These are phyloP conservation scores for Petunia hybrid DNA, from an alignment of 305 asterid species.

Conservation along the genomic window DNA sequence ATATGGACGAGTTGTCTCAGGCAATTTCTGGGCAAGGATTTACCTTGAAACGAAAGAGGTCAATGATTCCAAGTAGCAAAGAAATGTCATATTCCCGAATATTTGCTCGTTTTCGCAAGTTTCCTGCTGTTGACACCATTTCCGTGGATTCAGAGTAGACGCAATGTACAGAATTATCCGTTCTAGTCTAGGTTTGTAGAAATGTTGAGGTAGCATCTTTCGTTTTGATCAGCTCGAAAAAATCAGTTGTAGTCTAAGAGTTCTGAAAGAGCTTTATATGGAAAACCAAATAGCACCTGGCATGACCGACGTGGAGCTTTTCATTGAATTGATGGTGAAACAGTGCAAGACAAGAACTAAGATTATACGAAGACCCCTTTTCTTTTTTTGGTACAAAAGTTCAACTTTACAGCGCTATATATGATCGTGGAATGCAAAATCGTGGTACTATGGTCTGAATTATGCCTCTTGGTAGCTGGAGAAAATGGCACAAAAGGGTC, in stretches of 20 bases:
- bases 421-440: too few species aligned
- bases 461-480: too few species aligned
- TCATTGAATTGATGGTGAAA: too few species aligned
- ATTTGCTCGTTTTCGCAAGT: constrained; percentile 61
- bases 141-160: constrained; percentile 27
- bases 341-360: too few species aligned
- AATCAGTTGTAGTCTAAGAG: background rate
- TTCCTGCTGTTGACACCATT: constrained; percentile 54
- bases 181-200: background rate
- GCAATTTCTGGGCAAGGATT: constrained; percentile 64
- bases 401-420: too few species aligned
- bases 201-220: background rate
- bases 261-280: background rate
- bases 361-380: too few species aligned
- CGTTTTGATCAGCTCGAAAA: background rate
- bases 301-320: background rate
- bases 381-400: too few species aligned
- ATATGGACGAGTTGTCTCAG: constrained; percentile 56
- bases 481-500: too few species aligned
- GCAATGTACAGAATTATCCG: background rate
- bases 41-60: constrained; percentile 63
- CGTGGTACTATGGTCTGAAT: too few species aligned
- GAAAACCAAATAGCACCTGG: background rate
- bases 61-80: constrained; percentile 45
- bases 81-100: constrained; percentile 50